A percentile compares a stretch with the other conserved stretches of the same genome.
phyloP scores from a whole-genome alignment of 1,284 basidiomycete genomes.

The Neonothopanus nambi region DNA sequence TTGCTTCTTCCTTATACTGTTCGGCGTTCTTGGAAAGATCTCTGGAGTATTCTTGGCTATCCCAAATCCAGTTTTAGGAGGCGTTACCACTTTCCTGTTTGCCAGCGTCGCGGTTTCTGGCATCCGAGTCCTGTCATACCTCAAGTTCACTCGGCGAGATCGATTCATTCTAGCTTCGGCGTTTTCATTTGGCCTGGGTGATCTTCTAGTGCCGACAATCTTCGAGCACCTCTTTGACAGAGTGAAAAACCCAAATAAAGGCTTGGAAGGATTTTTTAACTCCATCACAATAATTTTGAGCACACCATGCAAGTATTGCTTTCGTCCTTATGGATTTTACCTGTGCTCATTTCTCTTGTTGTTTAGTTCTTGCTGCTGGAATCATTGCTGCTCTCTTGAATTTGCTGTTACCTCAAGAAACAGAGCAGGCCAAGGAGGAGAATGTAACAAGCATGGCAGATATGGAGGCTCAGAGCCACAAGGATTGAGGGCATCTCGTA shows the following conservation, averaged over 20 bases:
- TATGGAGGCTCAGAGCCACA: neutral
- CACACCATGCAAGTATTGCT: constrained; percentile 64
- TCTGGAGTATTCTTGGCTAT: constrained; percentile 80
- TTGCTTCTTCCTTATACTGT: constrained; percentile 70
- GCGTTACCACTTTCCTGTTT: constrained; percentile 80
- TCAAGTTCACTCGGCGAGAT: constrained; percentile 68
- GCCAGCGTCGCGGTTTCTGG: constrained; percentile 72
- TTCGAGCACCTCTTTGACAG: constrained; percentile 72
- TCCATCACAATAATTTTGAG: constrained; percentile 78
- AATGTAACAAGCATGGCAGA: neutral
- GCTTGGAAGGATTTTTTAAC: constrained; percentile 70
- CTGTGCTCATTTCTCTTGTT: neutral
- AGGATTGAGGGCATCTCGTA: neutral
- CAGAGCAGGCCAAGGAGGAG: constrained; percentile 30
- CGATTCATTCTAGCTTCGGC: constrained; percentile 78
- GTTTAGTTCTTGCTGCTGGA: constrained; percentile 62
- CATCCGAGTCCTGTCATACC: constrained; percentile 68
- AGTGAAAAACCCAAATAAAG: constrained; percentile 54
- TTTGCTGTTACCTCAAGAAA: constrained; percentile 59
- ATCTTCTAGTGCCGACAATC: constrained; percentile 59
- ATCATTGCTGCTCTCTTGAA: constrained; percentile 69
- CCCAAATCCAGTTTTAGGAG: constrained; percentile 80
- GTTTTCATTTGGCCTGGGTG: constrained; percentile 72
- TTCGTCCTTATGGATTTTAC: neutral
- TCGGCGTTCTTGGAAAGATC: constrained; percentile 77